A percentile compares a stretch with the other conserved stretches of the same genome.
Evolutionary conservation across 2,329 filamentous ascomycete genomes (phyloP).

Genomic region (Fusarium sp.): DNA sequence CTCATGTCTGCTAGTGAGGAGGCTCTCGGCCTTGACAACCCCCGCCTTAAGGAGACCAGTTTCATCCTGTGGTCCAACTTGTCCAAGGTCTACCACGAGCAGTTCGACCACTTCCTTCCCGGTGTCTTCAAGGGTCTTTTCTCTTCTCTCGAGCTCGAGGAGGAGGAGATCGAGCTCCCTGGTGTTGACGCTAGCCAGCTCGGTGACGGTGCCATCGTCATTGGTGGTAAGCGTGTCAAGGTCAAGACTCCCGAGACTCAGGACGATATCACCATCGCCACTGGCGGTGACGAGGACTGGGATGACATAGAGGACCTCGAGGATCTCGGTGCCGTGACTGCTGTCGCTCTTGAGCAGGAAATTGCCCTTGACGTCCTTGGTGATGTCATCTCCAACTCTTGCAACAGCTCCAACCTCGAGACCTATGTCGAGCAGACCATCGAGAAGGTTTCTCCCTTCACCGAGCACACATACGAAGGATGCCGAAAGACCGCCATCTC

Average conservation of each 20-base stretch:
- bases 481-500: conserved; percentile 91
- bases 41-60: conserved; percentile 91
- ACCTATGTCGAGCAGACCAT: conserved; percentile 91
- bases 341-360: conserved; percentile 94
- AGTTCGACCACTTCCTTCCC: conserved; percentile 79
- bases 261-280: conserved; percentile 63
- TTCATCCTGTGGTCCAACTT: conserved; percentile 97
- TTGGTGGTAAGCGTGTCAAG: conserved; percentile 87
- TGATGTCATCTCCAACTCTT: conserved; percentile 88
- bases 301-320: conserved; percentile 80
- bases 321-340: conserved; percentile 85
- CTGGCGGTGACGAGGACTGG: conserved; percentile 61
- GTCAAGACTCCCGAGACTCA: conserved; percentile 66
- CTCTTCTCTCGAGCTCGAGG: conserved; percentile 83
- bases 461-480: conserved; percentile 90
- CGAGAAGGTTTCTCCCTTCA: conserved; percentile 79
- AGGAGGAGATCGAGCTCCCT: conserved; percentile 85
- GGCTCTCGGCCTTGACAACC: conserved; percentile 86
- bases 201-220: conserved; percentile 77
- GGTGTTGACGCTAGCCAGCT: conserved; percentile 65
- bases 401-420: conserved; percentile 73
- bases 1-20: conserved; percentile 94
- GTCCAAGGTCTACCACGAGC: conserved; percentile 89
- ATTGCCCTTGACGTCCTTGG: conserved; percentile 95
- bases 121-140: conserved; percentile 83